Evolutionary conservation across 164 flowering plant genomes (phyloP).

Genomic region (Magnolia changhungtana): DNA sequence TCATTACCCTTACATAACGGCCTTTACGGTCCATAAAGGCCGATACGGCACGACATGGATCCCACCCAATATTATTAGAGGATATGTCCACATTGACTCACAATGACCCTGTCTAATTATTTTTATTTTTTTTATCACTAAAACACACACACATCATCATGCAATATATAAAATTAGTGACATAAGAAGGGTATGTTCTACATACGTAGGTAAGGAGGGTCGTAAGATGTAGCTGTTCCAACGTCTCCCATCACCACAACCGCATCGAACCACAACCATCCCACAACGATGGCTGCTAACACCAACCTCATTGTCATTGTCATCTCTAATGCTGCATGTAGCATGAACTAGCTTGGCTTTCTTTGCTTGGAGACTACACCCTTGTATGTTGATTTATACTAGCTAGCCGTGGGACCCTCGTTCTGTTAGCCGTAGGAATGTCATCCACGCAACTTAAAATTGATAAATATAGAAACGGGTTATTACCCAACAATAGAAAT

Average conservation of each 20-base stretch:
- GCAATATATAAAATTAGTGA: too few relatives aligned
- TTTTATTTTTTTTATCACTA: too few relatives aligned
- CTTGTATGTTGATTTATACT: not conserved
- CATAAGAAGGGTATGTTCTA: not conserved
- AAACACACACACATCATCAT: not conserved
- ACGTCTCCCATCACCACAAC: slow-evolving; percentile 22
- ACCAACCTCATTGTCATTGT: not conserved
- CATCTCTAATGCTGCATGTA: too few relatives aligned
- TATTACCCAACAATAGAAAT: not conserved
- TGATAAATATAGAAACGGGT: not conserved
- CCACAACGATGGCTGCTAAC: slow-evolving; percentile 13
- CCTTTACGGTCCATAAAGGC: too few relatives aligned
- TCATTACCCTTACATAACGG: too few relatives aligned
- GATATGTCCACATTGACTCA: too few relatives aligned
- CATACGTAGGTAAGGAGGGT: slow-evolving; percentile 28
- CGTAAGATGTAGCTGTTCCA: slow-evolving; percentile 28
- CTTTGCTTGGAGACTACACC: not conserved
- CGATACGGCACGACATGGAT: too few relatives aligned
- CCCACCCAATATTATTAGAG: too few relatives aligned
- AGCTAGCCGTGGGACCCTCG: not conserved
- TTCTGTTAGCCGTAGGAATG: not conserved
- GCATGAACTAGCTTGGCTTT: not conserved
- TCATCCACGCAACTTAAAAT: not conserved
- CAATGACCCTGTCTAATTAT: too few relatives aligned
- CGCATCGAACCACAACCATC: slow-evolving; percentile 13